phyloP scores from a whole-genome alignment of 2,329 filamentous ascomycete species.

The Colletotrichum sp. region DNA sequence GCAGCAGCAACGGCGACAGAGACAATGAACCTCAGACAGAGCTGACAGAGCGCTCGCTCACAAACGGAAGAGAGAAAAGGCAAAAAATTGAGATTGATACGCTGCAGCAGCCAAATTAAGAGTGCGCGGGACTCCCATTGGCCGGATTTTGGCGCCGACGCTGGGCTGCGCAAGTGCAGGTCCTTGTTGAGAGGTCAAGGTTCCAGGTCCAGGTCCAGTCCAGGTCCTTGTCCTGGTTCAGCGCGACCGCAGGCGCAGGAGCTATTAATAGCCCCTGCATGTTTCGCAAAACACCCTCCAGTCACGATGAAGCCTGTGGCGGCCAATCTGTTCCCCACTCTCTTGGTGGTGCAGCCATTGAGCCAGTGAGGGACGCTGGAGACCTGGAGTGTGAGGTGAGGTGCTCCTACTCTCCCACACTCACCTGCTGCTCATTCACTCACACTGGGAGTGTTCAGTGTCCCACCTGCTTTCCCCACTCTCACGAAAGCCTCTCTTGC shows the following conservation, averaged over 20 bases:
- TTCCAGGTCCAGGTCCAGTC: not conserved
- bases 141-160: conserved; percentile 13
- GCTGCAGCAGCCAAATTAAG: conserved; percentile 2
- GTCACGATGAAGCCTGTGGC: conserved; percentile 16
- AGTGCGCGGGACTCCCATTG: not conserved
- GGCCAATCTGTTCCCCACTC: not conserved
- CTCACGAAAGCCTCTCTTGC: not conserved
- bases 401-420: not conserved
- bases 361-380: not conserved
- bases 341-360: not conserved
- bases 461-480: not conserved
- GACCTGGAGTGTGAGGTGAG: not conserved
- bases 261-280: conserved; percentile 20
- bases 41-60: not conserved
- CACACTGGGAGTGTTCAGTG: not conserved
- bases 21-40: not conserved
- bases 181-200: not conserved
- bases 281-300: conserved; percentile 19
- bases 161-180: not conserved
- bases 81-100: not conserved
- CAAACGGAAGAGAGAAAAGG: not conserved
- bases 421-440: not conserved
- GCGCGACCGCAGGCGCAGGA: conserved; percentile 6
- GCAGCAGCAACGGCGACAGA: not conserved
- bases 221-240: not conserved